Base-by-base conservation (phyloP, 768 basidiomycete species). In the Lentinus brumalis region DNA sequence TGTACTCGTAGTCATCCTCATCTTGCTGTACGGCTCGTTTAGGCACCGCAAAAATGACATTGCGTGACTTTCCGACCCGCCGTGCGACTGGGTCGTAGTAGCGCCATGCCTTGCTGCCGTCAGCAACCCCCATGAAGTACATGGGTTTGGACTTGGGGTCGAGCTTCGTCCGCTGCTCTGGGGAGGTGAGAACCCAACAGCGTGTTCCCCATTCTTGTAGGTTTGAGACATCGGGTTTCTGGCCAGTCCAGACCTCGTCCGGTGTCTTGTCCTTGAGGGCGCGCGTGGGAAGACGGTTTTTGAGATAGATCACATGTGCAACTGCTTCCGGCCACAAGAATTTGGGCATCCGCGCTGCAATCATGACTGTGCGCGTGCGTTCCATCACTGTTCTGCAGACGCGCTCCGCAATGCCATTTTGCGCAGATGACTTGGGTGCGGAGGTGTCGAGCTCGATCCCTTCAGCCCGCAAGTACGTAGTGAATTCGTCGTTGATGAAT, bases 381-480 rank as follows among this genome's bases (percentile, higher is more conserved):
- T 70, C 65, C 18, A 65, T 14, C 2, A 66, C 10, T 4, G 69
- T 70, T 18, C 66, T 57, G 50, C 70, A 66, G 8, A 63, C 40
- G 40, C 68, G 64, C 53, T 75, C 72, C 0, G 67, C 69, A 40
- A 67, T 59, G 4, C 68, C 67, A 46, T 69, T 69, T 29, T 67
- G 68, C 29, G 50, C 52, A 8, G 70, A 46, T 4, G 69, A 67
- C 35, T 68, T 53, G 4, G 68, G 60, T 11, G 64, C 66, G 3
- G 65, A 67, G 6, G 57, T 63, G 30, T 73, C 60, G 39, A 66
- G 59, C 7, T 45, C 38, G 26, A 71, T 69, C 0, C 66, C 64
- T 18, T 65, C 61, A 3, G 32, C 53, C 2, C 32, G 5, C 0
- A 69, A 55, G 57, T 59, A 70, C 1, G n/a, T 35, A 0, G 44